Evolutionary conservation across 139 green algal genomes (phyloP).

Genomic region (Mychonastes homosphaera): DNA sequence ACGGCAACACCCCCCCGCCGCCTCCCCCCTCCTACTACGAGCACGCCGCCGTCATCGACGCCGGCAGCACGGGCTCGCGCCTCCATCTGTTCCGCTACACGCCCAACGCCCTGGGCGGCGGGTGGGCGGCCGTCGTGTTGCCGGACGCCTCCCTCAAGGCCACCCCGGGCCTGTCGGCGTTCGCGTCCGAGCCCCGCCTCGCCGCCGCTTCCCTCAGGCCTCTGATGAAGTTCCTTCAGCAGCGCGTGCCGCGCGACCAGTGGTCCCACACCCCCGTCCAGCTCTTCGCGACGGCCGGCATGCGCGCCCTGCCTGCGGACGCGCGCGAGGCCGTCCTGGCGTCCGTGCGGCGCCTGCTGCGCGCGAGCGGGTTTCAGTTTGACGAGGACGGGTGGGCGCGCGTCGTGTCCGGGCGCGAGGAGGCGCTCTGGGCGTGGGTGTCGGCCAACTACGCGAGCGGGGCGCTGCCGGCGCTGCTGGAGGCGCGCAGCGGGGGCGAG

Average conservation of each 20-base stretch:
- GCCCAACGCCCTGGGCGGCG: no score
- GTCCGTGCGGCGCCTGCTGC: slow-evolving; percentile 6
- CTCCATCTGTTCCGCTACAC: no score
- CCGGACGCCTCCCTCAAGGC: slow-evolving; percentile 19
- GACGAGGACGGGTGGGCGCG: slow-evolving; percentile 8
- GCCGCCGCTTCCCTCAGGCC: slow-evolving; percentile 18
- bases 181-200: slow-evolving; percentile 11
- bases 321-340: slow-evolving; percentile 18
- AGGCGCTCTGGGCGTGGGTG: slow-evolving; percentile 37
- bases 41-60: no score
- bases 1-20: no score
- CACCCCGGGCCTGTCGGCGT: slow-evolving; percentile 26
- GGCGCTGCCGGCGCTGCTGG: slow-evolving; percentile 30
- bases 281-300: slow-evolving; percentile 39
- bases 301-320: slow-evolving; percentile 27
- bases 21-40: no score
- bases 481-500: no score
- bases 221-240: slow-evolving; percentile 22
- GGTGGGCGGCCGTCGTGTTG: slow-evolving; percentile 23
- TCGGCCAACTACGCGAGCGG: slow-evolving; percentile 38
- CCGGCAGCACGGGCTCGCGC: no score
- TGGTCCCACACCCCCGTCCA: slow-evolving; percentile 27
- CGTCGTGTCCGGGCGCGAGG: slow-evolving; percentile 23
- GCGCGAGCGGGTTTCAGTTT: slow-evolving; percentile 1
- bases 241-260: slow-evolving; percentile 24